Base-by-base conservation (phyloP, 2,329 filamentous ascomycete genomes). In the Dothistroma septosporum region DNA sequence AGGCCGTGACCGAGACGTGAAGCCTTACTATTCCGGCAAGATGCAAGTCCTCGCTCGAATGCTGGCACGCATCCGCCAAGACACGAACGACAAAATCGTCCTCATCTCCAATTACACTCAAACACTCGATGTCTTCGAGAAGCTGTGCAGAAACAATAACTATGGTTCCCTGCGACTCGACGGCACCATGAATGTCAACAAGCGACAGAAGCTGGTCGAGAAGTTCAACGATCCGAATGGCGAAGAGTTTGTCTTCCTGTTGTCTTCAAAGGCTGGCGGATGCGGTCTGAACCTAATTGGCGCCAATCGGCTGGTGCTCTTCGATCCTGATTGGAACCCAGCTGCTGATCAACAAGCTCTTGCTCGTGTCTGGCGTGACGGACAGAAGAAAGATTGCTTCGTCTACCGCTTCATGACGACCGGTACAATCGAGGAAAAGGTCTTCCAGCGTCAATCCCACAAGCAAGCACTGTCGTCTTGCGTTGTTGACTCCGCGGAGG, bases 401-500 rank as follows among this genome's bases (percentile, higher is more conserved):
- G 94, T 99, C 16, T 99, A 99, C 76, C 90, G 94, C n/a, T 99
- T 99, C 78, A 99, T 99, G 70, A 90, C 92, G 0, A 97, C 95
- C 0, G 94, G 94, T 4, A 97, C 92, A 0, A 99, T 99, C 63
- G 94, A 99, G 73, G 94, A 99, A 76, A 99, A 99, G 79, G 97
- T 99, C 68, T 99, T 99, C 79, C 94, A 99, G 76, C 88, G 95
- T 10, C 94, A 99, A 73, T 96, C 91, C 0, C 95, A 99, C 80
- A 99, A 99, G 77, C 94, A 99, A 76, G 95, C 91, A 8, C 81
- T 99, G 1, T 97, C 93, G 0, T 96, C 91, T 0, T 97, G 92
- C 69, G 94, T 99, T 4, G 94, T 99, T 8, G 94, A 99, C 76
- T 92, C 90, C 2, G 93, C 91, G 1, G 93, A 99, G 76, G 94